Evolutionary conservation across 257 asterid genomes (phyloP).

Genomic region (Eustoma russellianum): DNA sequence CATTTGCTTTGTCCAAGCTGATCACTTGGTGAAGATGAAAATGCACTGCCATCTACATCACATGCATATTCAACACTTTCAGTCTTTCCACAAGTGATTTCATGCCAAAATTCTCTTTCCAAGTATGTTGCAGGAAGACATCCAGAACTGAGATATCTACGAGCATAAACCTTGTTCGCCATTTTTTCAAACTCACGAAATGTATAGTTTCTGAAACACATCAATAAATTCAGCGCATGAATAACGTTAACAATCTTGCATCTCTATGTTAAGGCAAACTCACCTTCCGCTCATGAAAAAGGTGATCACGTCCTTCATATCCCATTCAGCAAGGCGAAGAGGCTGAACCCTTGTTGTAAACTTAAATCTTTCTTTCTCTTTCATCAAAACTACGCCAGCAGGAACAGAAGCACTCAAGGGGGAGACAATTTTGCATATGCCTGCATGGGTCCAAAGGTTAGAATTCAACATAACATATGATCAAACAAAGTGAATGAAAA

Average conservation of each 20-base stretch:
- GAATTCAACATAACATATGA: neutral
- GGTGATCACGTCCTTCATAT: constrained; percentile 79
- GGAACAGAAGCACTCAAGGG: constrained; percentile 92
- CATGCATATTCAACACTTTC: constrained; percentile 99
- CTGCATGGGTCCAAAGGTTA: constrained; percentile 17
- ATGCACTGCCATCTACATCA: constrained; percentile 99
- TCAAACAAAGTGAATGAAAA: too few species aligned
- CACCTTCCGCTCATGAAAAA: constrained; percentile 97
- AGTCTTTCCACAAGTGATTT: constrained; percentile 90
- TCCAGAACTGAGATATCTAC: constrained; percentile 83
- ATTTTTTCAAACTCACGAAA: constrained; percentile 97
- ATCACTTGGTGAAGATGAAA: constrained; percentile 80
- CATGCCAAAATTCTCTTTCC: constrained; percentile 99
- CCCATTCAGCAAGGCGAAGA: constrained; percentile 95
- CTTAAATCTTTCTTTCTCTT: constrained; percentile 81
- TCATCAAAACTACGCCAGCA: constrained; percentile 89
- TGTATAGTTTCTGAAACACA: constrained; percentile 73
- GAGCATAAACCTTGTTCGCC: constrained; percentile 94
- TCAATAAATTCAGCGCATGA: constrained; percentile 23
- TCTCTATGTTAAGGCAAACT: constrained; percentile 15
- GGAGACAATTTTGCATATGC: constrained; percentile 91
- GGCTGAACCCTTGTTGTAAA: constrained; percentile 98
- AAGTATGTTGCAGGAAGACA: constrained; percentile 77
- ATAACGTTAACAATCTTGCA: constrained; percentile 4
- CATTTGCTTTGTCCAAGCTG: constrained; percentile 90